Evolutionary conservation across 108 stramenopile genomes (phyloP), one percentile per base, ranked within the genome.

Genomic region (Cyclotella choctawhatcheeana): DNA sequence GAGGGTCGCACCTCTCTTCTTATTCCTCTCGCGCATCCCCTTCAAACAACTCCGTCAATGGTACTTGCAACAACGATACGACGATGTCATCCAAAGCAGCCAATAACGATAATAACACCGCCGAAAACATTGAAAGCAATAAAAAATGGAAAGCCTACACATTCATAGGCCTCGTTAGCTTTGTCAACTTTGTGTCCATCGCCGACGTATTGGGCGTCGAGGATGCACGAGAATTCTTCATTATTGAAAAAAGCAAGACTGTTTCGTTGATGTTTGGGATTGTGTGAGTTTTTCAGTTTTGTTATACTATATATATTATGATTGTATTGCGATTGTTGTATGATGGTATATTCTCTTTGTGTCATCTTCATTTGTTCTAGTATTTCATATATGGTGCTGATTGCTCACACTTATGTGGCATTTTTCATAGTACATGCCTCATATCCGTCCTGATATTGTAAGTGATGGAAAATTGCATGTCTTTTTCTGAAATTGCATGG

Each of bases 131-230:
- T 1, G 86, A 90, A 61, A 75, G 78, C 77, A 92, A 89, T 58
- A 82, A 82, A 22, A 80, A 79, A 58, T 87, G 87, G 86, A 83
- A 75, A 55, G 84, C 86, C 13, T 92, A 92, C 67, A 24, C 77
- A 5, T 74, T 76, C 14, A 80, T 92, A 8, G 20, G 67, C 26
- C 31, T 86, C 45, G 58, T 67, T 2, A 81, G 82, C 21, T 50
- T 86, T 33, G 73, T 85, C 44, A 88, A 84, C 48, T 84, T 87
- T 56, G 58, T 58, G 10, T 82, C 85, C 5, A 24, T 73, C 29
- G 71, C 44, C n/a, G 70, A 77, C 17, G 62, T 55, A 29, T 20
- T 22, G 29, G 52, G 67, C 27, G 25, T 69, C 37, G 25, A 44
- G 14, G 30, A 24, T 35, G 52, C 37, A 17, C 16, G 56, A 20